Percentiles rank a stretch among this genome's conserved stretches.
phyloP scores from a whole-genome alignment of 495 filamentous ascomycete species.

The Saxispiralis lemnorum region DNA sequence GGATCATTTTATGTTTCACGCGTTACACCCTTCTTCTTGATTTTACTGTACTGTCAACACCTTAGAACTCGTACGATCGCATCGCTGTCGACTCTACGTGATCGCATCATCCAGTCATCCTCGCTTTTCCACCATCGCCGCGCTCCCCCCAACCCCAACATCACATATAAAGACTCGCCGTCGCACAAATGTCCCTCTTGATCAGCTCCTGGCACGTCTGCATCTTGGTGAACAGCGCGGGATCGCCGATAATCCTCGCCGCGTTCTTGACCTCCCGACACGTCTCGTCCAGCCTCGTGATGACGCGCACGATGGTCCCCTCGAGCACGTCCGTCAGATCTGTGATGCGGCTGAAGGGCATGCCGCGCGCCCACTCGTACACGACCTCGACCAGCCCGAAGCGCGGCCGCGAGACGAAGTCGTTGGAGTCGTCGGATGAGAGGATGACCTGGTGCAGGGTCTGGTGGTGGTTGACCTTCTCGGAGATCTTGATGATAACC shows the following conservation, averaged over 20 bases:
- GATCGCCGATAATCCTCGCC: constrained; percentile 90
- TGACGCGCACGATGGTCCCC: constrained; percentile 86
- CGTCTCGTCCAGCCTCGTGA: constrained; percentile 83
- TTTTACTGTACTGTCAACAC: no score
- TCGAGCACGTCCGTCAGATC: constrained; percentile 93
- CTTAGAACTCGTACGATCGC: no score
- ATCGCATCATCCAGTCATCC: no score
- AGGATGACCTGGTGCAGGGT: constrained; percentile 78
- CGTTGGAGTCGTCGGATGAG: constrained; percentile 70
- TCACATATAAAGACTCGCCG: constrained; percentile 18
- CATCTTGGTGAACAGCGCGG: constrained; percentile 87
- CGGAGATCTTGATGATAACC: constrained; percentile 71
- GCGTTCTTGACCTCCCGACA: constrained; percentile 96
- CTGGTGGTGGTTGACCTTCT: constrained; percentile 79
- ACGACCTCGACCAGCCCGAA: constrained; percentile 95
- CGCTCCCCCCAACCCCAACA: no score
- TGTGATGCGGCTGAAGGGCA: constrained; percentile 96
- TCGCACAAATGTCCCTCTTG: constrained; percentile 57
- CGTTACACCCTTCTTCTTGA: no score
- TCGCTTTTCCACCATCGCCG: no score
- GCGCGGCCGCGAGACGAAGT: constrained; percentile 69
- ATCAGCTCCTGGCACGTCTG: constrained; percentile 90
- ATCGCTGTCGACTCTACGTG: no score
- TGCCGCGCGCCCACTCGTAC: constrained; percentile 93
- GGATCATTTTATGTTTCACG: no score